These are phyloP conservation scores for Suillus plorans DNA, from an alignment of 768 basidiomycete genomes.

Conservation along the genomic window DNA sequence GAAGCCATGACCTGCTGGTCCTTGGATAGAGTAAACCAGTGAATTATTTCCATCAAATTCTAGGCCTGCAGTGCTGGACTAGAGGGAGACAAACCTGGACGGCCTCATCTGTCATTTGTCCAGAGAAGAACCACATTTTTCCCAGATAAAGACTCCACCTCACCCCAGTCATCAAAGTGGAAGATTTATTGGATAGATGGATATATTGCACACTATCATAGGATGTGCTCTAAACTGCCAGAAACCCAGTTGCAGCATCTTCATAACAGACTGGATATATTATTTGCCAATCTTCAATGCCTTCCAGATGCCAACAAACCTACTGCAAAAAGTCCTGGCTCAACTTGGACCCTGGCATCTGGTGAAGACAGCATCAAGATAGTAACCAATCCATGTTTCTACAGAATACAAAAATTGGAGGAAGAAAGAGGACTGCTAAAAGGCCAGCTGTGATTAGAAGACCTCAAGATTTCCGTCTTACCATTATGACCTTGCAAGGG, in stretches of 20 bases:
- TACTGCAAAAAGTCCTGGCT: neutral
- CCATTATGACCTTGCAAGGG: no score
- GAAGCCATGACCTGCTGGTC: neutral
- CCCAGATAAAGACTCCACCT: neutral
- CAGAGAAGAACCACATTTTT: no score
- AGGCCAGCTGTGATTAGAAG: no score
- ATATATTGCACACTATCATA: neutral
- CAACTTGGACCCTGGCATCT: neutral
- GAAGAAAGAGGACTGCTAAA: no score
- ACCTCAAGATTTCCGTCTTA: no score
- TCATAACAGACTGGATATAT: neutral
- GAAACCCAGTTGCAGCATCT: neutral
- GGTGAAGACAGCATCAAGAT: neutral
- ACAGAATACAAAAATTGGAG: neutral
- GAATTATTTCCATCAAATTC: neutral
- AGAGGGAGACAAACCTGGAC: no score
- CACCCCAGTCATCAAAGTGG: neutral
- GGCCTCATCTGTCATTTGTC: no score
- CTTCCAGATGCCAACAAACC: neutral
- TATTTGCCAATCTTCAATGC: neutral
- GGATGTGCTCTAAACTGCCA: neutral
- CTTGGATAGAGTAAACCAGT: neutral
- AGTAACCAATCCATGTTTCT: neutral
- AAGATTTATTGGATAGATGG: neutral
- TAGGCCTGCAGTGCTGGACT: no score